Conservation (phyloP, 148 eudicot genomes). For the Chenopodium berlandieri region DNA sequence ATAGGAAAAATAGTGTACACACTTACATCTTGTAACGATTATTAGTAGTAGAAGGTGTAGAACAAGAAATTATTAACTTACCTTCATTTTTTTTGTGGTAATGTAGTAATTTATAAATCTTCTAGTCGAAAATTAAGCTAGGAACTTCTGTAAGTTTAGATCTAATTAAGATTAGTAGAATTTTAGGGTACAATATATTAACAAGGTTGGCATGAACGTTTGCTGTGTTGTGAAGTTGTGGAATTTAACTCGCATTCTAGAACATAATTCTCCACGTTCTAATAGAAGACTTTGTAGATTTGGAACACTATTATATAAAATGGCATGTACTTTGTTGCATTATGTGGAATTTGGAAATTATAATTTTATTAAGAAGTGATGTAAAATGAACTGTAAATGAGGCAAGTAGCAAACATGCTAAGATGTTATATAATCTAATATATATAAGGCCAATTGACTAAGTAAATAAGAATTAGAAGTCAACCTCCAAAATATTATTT, state of each 20-base stretch:
- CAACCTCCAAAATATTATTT: background rate
- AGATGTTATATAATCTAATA: background rate
- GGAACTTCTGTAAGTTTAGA: background rate
- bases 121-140: background rate
- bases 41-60: background rate
- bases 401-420: slow-evolving; percentile 5
- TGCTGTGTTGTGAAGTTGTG: background rate
- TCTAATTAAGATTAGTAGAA: background rate
- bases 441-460: background rate
- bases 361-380: background rate
- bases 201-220: background rate
- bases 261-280: slow-evolving; percentile 13
- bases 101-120: background rate
- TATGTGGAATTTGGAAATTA: background rate
- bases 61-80: background rate
- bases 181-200: background rate
- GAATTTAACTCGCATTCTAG: background rate
- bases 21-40: background rate
- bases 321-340: background rate
- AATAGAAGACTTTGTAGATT: slow-evolving; percentile 13
- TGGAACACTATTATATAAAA: background rate
- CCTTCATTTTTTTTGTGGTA: background rate
- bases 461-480: background rate
- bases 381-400: slow-evolving; percentile 6
- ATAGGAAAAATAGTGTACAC: background rate